A percentile compares a stretch with the other conserved stretches of the same genome.
Conservation (phyloP, 1,139 yeast species). For the Zygoascus hellenicus region DNA sequence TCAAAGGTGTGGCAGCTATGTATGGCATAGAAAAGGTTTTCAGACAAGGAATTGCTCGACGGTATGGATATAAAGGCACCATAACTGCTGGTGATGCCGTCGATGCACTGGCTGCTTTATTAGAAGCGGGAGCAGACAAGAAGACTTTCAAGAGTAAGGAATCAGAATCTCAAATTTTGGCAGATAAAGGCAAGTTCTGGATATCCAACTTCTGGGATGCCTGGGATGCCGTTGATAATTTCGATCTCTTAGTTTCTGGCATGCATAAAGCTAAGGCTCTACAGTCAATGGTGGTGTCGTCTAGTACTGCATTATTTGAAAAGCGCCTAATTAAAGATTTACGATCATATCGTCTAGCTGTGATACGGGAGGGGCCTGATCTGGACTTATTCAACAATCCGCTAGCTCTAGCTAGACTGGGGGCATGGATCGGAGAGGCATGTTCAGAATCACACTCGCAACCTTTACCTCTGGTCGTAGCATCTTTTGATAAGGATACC, state of each 20-base stretch:
- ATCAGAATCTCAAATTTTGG: conserved; percentile 25
- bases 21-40: conserved; percentile 82
- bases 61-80: conserved; percentile 82
- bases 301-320: conserved; percentile 85
- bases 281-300: conserved; percentile 79
- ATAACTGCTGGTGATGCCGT: conserved; percentile 92
- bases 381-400: conserved; percentile 77
- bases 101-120: conserved; percentile 76
- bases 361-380: conserved; percentile 85
- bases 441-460: conserved; percentile 74
- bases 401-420: conserved; percentile 72
- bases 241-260: conserved; percentile 62
- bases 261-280: conserved; percentile 71
- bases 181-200: conserved; percentile 44
- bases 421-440: conserved; percentile 87
- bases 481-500: conserved; percentile 67
- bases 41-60: conserved; percentile 78
- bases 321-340: conserved; percentile 74
- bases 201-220: conserved; percentile 88
- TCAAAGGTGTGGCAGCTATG: conserved; percentile 61
- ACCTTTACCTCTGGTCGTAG: conserved; percentile 76
- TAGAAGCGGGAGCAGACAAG: conserved; percentile 45
- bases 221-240: conserved; percentile 80
- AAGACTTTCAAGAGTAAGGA: conserved; percentile 37
- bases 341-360: conserved; percentile 77